phyloP scores from a whole-genome alignment of 192 early-diverging fungal species.

The Coemansia sp. region DNA sequence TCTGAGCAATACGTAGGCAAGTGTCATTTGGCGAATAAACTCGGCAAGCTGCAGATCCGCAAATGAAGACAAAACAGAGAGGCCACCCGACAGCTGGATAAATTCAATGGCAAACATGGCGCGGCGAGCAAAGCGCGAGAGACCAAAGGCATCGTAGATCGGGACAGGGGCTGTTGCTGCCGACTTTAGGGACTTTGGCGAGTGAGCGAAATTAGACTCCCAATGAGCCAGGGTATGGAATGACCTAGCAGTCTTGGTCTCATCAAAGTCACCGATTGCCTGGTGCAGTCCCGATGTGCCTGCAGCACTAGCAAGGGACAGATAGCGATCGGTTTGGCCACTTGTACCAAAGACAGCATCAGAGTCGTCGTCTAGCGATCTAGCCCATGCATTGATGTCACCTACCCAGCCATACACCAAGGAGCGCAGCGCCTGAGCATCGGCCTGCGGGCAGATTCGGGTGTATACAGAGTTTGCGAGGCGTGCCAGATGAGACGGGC shows the following conservation, averaged over 20 bases:
- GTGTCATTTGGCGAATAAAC: slow-evolving; percentile 19
- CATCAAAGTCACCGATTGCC: slow-evolving; percentile 10
- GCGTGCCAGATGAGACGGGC: slow-evolving; percentile 26
- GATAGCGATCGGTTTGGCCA: slow-evolving; percentile 1
- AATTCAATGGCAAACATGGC: slow-evolving; percentile 32
- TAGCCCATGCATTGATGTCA: slow-evolving; percentile 8
- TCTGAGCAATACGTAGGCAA: slow-evolving; percentile 37
- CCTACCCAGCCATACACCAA: slow-evolving; percentile 25
- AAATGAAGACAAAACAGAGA: no score
- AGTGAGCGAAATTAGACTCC: background rate
- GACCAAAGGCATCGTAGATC: slow-evolving; percentile 16
- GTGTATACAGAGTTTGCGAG: slow-evolving; percentile 24
- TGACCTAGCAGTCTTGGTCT: background rate
- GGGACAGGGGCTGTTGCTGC: background rate
- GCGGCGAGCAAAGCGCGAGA: slow-evolving; percentile 33
- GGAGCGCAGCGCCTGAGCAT: background rate
- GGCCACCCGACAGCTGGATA: slow-evolving; percentile 8
- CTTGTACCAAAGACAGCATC: background rate
- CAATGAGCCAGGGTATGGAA: slow-evolving; percentile 40
- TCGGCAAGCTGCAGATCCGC: no score
- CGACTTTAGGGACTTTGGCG: background rate
- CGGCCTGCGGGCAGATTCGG: slow-evolving; percentile 27
- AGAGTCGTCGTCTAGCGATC: slow-evolving; percentile 9
- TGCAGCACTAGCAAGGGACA: slow-evolving; percentile 7
- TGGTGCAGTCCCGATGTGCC: slow-evolving; percentile 26